Conservation (phyloP, 495 filamentous ascomycete genomes). For the Podospora pseudoanserina region DNA sequence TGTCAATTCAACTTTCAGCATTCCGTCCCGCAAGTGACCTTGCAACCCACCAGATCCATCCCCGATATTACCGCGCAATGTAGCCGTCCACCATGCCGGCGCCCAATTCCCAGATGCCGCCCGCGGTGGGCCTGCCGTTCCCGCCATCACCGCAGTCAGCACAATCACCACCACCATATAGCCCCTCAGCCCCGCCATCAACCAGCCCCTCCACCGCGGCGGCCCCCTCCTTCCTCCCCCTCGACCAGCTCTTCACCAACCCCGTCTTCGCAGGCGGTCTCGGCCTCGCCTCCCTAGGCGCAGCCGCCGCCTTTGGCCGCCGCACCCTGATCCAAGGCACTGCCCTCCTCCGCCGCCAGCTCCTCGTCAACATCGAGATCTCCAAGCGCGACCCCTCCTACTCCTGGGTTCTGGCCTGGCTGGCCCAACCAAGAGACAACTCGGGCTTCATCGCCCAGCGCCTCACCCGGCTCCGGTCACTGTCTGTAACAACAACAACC, state of each 20-base stretch:
- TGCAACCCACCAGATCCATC: not conserved
- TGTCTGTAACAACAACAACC: slow-evolving; percentile 50
- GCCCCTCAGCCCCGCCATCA: slow-evolving; percentile 6
- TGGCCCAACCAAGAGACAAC: slow-evolving; percentile 70
- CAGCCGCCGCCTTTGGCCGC: slow-evolving; percentile 70
- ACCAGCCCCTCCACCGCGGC: slow-evolving; percentile 8
- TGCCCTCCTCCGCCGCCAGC: slow-evolving; percentile 69
- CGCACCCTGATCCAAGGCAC: slow-evolving; percentile 65
- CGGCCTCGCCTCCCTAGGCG: slow-evolving; percentile 83
- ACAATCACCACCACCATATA: not conserved
- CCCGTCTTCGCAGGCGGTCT: slow-evolving; percentile 61
- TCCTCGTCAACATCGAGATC: slow-evolving; percentile 94
- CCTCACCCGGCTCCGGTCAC: slow-evolving; percentile 48
- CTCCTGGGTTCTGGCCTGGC: slow-evolving; percentile 90
- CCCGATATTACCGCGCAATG: slow-evolving; percentile 16
- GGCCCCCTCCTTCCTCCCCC: slow-evolving; percentile 31
- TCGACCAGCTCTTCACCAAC: slow-evolving; percentile 54
- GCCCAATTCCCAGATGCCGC: not conserved
- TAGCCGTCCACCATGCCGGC: slow-evolving; percentile 17
- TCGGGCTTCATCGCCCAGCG: slow-evolving; percentile 43
- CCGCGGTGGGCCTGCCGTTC: not conserved
- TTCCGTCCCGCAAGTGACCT: not conserved
- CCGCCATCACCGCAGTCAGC: not conserved
- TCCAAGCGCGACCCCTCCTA: slow-evolving; percentile 90
- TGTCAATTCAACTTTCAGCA: not conserved